These are phyloP conservation scores for Phalaenopsis equestris DNA, from an alignment of 106 monocot genomes.

Conservation along the genomic window DNA sequence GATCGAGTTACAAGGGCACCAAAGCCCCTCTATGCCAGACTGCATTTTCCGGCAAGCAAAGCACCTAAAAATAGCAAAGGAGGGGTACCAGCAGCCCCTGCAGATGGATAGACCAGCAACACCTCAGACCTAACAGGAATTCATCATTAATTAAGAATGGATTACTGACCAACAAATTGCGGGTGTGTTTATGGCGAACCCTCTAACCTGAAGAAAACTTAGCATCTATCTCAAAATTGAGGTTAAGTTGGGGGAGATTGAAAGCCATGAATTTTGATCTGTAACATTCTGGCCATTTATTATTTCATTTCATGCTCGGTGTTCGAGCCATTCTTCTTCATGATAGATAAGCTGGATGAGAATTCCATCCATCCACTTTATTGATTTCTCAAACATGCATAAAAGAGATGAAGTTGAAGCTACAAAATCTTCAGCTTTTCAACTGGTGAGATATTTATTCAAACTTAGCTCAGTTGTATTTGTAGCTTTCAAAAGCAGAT, in stretches of 20 bases:
- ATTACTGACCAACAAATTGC: slow-evolving; percentile 7
- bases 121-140: slow-evolving; percentile 1
- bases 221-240: background rate
- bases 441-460: background rate
- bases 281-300: slow-evolving; percentile 8
- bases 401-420: background rate
- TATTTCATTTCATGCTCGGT: slow-evolving; percentile 12
- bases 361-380: slow-evolving; percentile 1
- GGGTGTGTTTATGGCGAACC: slow-evolving; percentile 3
- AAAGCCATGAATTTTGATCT: slow-evolving; percentile 8
- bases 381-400: slow-evolving; percentile 4
- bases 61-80: slow-evolving; percentile 1
- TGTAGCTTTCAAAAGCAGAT: background rate
- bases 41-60: slow-evolving; percentile 22
- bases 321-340: slow-evolving; percentile 13
- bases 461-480: slow-evolving; percentile 3
- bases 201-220: slow-evolving; percentile 8
- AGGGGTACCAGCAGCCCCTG: background rate
- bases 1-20: slow-evolving; percentile 18
- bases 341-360: slow-evolving; percentile 2
- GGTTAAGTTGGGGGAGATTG: background rate
- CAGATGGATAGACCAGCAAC: background rate
- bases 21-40: slow-evolving; percentile 21
- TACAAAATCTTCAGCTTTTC: slow-evolving; percentile 2
- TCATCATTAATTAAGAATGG: slow-evolving; percentile 5